Conservation (phyloP, 768 basidiomycete species). For the Omphalotus guepiniiformis region DNA sequence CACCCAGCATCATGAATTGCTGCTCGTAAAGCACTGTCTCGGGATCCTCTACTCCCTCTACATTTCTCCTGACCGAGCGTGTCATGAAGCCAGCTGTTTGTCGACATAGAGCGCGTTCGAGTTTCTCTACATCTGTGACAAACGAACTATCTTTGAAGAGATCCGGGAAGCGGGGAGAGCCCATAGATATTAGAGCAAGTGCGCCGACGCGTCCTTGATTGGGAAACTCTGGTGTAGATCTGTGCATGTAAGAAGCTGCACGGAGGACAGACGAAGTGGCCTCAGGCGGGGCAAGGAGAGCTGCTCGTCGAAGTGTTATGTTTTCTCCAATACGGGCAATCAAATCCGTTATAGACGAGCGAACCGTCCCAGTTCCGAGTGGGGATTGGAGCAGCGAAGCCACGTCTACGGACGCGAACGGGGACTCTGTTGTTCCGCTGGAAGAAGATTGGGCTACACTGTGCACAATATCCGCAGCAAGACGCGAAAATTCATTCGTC, state of each 20-base stretch:
- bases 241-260: constrained; percentile 61
- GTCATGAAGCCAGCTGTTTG: constrained; percentile 87
- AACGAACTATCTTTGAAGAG: constrained; percentile 46
- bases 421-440: constrained; percentile 26
- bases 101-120: constrained; percentile 75
- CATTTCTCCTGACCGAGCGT: constrained; percentile 29
- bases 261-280: constrained; percentile 35
- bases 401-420: constrained; percentile 47
- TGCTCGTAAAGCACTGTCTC: constrained; percentile 68
- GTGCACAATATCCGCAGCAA: constrained; percentile 78
- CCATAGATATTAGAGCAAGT: constrained; percentile 52
- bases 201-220: constrained; percentile 57
- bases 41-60: constrained; percentile 21
- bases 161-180: constrained; percentile 40
- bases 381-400: constrained; percentile 42
- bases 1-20: constrained; percentile 72
- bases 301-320: constrained; percentile 62
- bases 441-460: constrained; percentile 74
- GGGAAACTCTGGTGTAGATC: constrained; percentile 38
- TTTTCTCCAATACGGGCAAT: constrained; percentile 82
- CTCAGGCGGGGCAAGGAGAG: constrained; percentile 23
- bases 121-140: constrained; percentile 48
- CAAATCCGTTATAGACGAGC: constrained; percentile 59
- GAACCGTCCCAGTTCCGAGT: constrained; percentile 44
- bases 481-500: constrained; percentile 73